phyloP scores from a whole-genome alignment of 306 rosid genomes.

The Cucumis melo region DNA sequence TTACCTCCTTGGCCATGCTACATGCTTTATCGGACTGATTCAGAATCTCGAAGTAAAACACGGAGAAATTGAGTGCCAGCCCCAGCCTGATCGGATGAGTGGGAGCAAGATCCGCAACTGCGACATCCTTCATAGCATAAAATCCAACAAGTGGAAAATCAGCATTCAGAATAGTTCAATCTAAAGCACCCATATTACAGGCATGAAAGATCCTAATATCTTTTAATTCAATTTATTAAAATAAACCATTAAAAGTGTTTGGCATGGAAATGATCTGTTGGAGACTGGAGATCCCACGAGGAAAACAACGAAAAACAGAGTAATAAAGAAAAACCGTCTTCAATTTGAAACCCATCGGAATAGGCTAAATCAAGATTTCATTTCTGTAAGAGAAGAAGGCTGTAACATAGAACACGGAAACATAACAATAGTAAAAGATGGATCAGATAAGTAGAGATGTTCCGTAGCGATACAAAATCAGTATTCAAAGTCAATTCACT shows the following conservation, averaged over 20 bases:
- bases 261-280: neutral
- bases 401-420: neutral
- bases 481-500: no score
- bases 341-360: neutral
- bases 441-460: no score
- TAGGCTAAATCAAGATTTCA: neutral
- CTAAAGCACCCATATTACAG: no score
- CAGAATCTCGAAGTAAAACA: slow-evolving; percentile 28
- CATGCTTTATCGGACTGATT: slow-evolving; percentile 26
- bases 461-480: no score
- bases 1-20: slow-evolving; percentile 27
- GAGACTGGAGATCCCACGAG: neutral
- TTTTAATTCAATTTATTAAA: neutral
- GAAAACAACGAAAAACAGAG: neutral
- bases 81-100: no score
- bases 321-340: neutral
- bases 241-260: neutral
- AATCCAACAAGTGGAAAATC: no score
- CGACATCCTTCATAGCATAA: no score
- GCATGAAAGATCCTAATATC: neutral
- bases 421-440: neutral
- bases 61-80: slow-evolving; percentile 33
- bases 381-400: neutral
- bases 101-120: no score
- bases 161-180: no score